Percentiles rank a stretch among this genome's conserved stretches.
Conservation (phyloP, 805 yeast genomes). For the Starmera caribaea region DNA sequence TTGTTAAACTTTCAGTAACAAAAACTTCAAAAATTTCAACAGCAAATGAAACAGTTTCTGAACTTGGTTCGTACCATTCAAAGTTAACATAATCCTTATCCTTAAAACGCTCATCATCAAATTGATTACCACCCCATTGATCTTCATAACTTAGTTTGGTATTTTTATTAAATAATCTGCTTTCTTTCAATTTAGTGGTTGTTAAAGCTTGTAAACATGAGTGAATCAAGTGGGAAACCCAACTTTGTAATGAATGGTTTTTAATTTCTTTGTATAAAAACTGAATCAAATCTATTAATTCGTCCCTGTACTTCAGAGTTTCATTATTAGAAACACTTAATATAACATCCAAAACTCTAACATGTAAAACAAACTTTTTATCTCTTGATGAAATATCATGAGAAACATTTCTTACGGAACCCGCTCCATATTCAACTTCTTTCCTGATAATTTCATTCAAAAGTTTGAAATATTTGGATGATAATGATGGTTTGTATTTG, state of each 20-base stretch:
- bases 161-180: constrained; percentile 40
- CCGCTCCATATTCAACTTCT: constrained; percentile 77
- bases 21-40: constrained; percentile 45
- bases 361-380: constrained; percentile 60
- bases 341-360: constrained; percentile 60
- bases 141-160: constrained; percentile 27
- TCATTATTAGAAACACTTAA: constrained; percentile 56
- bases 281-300: constrained; percentile 30
- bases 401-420: constrained; percentile 51
- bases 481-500: constrained; percentile 35
- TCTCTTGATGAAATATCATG: constrained; percentile 70
- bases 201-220: constrained; percentile 58
- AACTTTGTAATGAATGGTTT: constrained; percentile 49
- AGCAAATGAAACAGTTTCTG: constrained; percentile 49
- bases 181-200: constrained; percentile 47
- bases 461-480: constrained; percentile 16
- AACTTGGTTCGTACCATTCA: constrained; percentile 68
- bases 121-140: constrained; percentile 73
- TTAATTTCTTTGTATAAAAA: constrained; percentile 20
- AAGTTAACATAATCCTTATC: constrained; percentile 39
- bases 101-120: constrained; percentile 38
- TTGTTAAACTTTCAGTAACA: constrained; percentile 31
- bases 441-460: constrained; percentile 38
- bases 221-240: constrained; percentile 54
- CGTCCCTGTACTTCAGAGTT: constrained; percentile 32